These are phyloP conservation scores for Lotmaria passim DNA, from an alignment of 208 protist species.

Conservation along the genomic window DNA sequence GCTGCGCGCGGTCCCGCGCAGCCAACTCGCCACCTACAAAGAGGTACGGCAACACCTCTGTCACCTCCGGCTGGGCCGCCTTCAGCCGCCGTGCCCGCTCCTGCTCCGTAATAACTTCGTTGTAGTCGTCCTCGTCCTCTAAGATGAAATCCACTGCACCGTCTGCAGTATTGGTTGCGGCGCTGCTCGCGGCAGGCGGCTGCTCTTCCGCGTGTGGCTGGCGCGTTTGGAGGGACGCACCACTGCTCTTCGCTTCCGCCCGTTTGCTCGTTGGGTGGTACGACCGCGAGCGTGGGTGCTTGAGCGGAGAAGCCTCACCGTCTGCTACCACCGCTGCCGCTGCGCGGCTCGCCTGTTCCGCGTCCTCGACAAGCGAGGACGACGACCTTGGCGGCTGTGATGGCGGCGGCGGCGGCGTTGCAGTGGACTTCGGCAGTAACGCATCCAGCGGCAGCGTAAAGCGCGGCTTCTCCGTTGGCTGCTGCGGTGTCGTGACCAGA, in stretches of 20 bases:
- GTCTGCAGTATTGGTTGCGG: neutral
- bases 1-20: slow-evolving; percentile 60
- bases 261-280: neutral
- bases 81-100: slow-evolving; percentile 69
- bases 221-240: neutral
- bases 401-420: neutral
- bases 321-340: neutral
- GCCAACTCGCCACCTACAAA: slow-evolving; percentile 83
- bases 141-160: neutral
- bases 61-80: slow-evolving; percentile 65
- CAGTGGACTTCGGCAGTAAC: slow-evolving; percentile 1
- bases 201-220: neutral
- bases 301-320: neutral
- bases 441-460: slow-evolving; percentile 10
- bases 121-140: slow-evolving; percentile 34
- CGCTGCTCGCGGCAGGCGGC: neutral
- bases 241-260: neutral
- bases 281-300: slow-evolving; percentile 10
- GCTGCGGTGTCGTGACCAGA: slow-evolving; percentile 24
- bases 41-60: slow-evolving; percentile 83
- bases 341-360: no score
- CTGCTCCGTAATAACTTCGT: slow-evolving; percentile 68
- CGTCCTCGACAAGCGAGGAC: no score
- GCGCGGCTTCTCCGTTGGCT: slow-evolving; percentile 6
- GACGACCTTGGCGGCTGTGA: neutral